Evolutionary conservation across 495 filamentous ascomycete genomes (phyloP).

Genomic region (Achaetomiella virescens): DNA sequence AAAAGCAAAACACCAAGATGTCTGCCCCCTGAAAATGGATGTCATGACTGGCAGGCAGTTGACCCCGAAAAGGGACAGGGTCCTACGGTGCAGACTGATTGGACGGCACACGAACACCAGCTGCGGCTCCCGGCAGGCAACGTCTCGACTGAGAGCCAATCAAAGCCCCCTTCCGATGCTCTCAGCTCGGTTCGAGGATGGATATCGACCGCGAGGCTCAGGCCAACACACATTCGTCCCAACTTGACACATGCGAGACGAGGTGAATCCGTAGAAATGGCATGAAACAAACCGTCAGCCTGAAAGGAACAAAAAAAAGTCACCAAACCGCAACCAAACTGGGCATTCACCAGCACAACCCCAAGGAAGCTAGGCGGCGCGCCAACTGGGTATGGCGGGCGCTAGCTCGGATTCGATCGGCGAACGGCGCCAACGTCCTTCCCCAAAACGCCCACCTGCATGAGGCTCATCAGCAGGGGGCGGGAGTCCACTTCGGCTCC

Average conservation of each 20-base stretch:
- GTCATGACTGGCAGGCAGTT: conserved; percentile 5
- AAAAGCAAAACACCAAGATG: not conserved
- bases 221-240: too few species aligned
- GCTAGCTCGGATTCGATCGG: too few species aligned
- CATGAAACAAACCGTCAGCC: too few species aligned
- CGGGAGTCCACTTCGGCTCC: not conserved
- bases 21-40: not conserved
- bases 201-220: too few species aligned
- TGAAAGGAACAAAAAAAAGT: too few species aligned
- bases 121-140: not conserved
- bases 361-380: too few species aligned
- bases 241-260: too few species aligned
- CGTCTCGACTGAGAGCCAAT: not conserved
- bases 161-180: not conserved
- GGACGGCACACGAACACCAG: not conserved
- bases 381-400: too few species aligned
- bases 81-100: not conserved
- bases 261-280: too few species aligned
- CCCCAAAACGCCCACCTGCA: not conserved
- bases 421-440: not conserved
- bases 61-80: not conserved
- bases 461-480: not conserved
- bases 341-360: too few species aligned
- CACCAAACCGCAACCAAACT: too few species aligned
- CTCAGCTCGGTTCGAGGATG: too few species aligned